phyloP scores from a whole-genome alignment of 2,329 filamentous ascomycete genomes.

The Colletotrichum tanaceti region DNA sequence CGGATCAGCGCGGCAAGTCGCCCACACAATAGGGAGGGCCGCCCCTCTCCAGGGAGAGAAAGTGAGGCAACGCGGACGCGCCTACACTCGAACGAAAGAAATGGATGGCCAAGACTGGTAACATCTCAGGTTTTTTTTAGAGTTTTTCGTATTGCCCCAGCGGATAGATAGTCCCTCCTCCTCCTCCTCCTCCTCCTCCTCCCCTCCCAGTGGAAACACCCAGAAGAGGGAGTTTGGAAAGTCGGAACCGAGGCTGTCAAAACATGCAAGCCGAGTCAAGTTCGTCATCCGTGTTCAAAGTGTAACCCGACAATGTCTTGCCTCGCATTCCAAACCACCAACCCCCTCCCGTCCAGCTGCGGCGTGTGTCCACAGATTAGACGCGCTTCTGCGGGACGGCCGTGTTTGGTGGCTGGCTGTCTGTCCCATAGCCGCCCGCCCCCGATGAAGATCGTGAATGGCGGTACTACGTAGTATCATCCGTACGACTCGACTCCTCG shows the following conservation, averaged over 20 bases:
- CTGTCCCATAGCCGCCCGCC: conserved; percentile 10
- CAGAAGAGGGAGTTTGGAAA: neutral
- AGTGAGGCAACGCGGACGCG: neutral
- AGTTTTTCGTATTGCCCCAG: neutral
- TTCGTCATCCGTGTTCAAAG: conserved; percentile 26
- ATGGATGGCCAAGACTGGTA: neutral
- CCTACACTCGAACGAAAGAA: conserved; percentile 1
- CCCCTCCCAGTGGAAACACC: neutral
- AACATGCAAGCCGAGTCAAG: conserved; percentile 1
- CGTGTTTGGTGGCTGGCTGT: conserved; percentile 21
- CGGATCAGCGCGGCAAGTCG: conserved; percentile 17
- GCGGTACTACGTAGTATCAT: too few species aligned
- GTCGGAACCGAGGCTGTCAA: neutral
- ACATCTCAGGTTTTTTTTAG: neutral
- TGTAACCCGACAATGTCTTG: conserved; percentile 36
- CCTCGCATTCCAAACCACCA: conserved; percentile 1
- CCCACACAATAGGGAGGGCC: neutral
- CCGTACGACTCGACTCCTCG: too few species aligned
- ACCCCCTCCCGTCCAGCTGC: neutral
- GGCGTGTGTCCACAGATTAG: neutral
- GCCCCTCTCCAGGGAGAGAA: too few species aligned
- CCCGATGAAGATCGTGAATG: neutral
- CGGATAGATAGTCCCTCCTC: neutral
- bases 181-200: too few species aligned
- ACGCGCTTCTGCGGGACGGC: conserved; percentile 4